Base-by-base conservation (phyloP, 1,284 basidiomycete species). In the Pholiota adiposa region DNA sequence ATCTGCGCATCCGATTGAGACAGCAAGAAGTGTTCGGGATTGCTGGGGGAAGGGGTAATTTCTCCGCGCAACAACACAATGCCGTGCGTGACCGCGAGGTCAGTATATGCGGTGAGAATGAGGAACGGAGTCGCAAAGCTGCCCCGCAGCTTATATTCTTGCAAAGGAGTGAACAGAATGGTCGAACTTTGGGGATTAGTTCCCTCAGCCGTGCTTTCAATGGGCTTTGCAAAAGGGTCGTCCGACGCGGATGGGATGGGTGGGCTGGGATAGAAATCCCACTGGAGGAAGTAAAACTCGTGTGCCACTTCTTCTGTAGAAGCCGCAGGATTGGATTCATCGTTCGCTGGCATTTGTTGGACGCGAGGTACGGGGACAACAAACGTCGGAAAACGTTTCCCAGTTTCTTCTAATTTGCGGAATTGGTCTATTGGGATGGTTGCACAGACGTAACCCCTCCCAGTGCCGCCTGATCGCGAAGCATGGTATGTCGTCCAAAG, bases 401-500 rank as follows among this genome's bases (percentile, higher is more conserved):
- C 93, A 21, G 84, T 75, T 19, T 68, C 67, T 21, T 85, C 69
- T 89, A 98, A 91, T 63, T 83, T 82, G 36, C 81, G 70, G 76
- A 97, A 97, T n/a, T 85, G 83, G 4, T 82, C 79, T 46, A 88
- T 65, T 0, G 94, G 88, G 11, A 97, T 81, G 3, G 87, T 80
- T 0, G 95, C 95, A 60, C 89, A 95, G 18, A 97, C 81, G 71
- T 83, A 94, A 6, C 93, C 93, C 48, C 88, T 83, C 7, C 94
- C 89, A 0, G 92, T 89, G 0, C 92, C 89, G 14, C 84, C 80
- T 11, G 87, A 86, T 21, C 90, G 86, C 3, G 90, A 86, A 16
- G 87, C 84, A 73, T 97, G 95, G 69, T 95, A 97, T 0, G 90
- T 84, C n/a, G 86, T 92, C 96, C 96, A 97, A 1, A 97, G 81